Percentiles rank a stretch among this genome's conserved stretches.
phyloP scores from a whole-genome alignment of 2,329 filamentous ascomycete genomes.

The Fusarium sp. region DNA sequence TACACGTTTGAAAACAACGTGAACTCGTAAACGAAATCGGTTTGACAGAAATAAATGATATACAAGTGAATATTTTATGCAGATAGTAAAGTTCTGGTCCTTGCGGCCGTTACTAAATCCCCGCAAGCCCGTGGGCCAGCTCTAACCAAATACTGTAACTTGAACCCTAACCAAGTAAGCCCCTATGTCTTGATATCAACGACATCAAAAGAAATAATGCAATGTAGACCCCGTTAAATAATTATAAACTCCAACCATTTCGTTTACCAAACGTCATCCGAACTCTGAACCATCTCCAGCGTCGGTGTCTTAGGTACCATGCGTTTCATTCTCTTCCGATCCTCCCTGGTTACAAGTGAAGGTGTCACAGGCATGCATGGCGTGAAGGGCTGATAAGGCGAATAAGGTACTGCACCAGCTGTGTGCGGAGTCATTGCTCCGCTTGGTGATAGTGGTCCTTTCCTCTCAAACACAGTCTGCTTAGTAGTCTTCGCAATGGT shows the following conservation, averaged over 20 bases:
- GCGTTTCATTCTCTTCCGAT: conserved; percentile 74
- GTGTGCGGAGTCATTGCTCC: conserved; percentile 70
- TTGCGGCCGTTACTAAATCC: conserved; percentile 21
- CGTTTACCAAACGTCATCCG: conserved; percentile 71
- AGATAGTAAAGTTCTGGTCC: conserved; percentile 14
- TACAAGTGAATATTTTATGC: conserved; percentile 22
- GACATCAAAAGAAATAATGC: conserved; percentile 41
- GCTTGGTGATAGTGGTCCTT: conserved; percentile 62
- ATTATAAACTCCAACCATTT: conserved; percentile 4
- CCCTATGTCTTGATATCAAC: conserved; percentile 24
- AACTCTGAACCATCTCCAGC: conserved; percentile 67
- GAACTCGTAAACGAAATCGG: not conserved
- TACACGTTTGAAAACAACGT: not conserved
- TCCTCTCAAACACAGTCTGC: conserved; percentile 71
- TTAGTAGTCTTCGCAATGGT: conserved; percentile 61
- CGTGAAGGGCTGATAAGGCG: conserved; percentile 81
- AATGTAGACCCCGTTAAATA: conserved; percentile 8
- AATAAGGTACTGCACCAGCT: conserved; percentile 73
- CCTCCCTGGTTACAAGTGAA: conserved; percentile 74
- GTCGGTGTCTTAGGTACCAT: conserved; percentile 71
- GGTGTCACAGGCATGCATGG: conserved; percentile 80
- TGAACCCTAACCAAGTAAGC: conserved; percentile 9
- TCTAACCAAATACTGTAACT: not conserved
- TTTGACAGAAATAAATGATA: not conserved
- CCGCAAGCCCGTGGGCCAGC: conserved; percentile 8